A percentile compares a stretch with the other conserved stretches of the same genome.
These are phyloP conservation scores for Tylopilus vinaceipallidus DNA, from an alignment of 768 basidiomycete species.

Conservation along the genomic window DNA sequence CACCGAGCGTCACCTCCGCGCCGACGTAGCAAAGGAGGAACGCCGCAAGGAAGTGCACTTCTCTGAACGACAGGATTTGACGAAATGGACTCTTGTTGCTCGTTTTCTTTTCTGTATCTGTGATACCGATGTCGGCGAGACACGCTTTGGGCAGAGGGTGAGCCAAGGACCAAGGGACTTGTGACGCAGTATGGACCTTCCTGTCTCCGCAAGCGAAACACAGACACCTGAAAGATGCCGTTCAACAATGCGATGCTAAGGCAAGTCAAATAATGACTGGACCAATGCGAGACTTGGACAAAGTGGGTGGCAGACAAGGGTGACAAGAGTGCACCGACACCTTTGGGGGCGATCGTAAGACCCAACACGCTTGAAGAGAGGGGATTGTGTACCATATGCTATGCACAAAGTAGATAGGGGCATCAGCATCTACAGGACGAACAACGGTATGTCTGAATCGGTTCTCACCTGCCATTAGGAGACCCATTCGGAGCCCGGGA, in stretches of 20 bases:
- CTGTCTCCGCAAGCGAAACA: conserved; percentile 3
- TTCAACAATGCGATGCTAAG: conserved; percentile 2
- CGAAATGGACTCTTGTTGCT: background rate
- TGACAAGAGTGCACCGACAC: background rate
- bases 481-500: conserved; percentile 35
- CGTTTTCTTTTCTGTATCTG: background rate
- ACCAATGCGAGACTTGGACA: background rate
- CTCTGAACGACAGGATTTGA: background rate
- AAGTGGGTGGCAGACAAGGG: conserved; percentile 1
- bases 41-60: conserved; percentile 1
- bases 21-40: conserved; percentile 1
- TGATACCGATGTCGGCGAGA: conserved; percentile 3
- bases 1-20: conserved; percentile 1
- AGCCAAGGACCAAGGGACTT: too few relatives aligned
- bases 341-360: background rate
- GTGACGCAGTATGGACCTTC: conserved; percentile 3
- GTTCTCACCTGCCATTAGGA: conserved; percentile 42
- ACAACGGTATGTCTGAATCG: conserved; percentile 40
- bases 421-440: conserved; percentile 9
- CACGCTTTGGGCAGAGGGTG: background rate
- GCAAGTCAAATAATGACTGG: background rate
- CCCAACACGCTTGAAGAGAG: background rate
- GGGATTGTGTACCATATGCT: background rate
- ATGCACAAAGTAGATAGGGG: background rate
- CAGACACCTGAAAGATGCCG: background rate